Evolutionary conservation across 1,284 basidiomycete genomes (phyloP).

Genomic region (Puccinia brachypodii): DNA sequence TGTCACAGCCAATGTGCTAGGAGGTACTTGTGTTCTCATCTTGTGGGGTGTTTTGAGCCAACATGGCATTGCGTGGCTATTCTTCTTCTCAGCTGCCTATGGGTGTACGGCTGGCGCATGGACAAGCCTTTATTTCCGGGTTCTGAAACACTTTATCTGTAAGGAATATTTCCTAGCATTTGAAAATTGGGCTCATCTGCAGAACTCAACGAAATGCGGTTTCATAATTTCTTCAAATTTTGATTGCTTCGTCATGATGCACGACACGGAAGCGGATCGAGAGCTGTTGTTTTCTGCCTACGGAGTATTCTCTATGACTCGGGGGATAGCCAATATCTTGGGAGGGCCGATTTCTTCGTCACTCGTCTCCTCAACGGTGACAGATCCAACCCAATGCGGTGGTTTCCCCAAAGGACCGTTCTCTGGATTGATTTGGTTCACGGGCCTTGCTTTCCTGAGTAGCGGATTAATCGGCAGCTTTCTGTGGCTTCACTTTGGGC

Average conservation of each 20-base stretch:
- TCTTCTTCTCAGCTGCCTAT: conserved; percentile 23
- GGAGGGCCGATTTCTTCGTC: conserved; percentile 60
- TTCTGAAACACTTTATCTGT: conserved; percentile 13
- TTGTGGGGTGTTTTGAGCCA: conserved; percentile 35
- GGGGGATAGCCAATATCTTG: conserved; percentile 60
- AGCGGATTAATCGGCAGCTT: conserved; percentile 6
- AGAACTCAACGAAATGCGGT: neutral
- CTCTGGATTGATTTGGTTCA: conserved; percentile 11
- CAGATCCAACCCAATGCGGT: neutral
- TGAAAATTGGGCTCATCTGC: neutral
- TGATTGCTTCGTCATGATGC: neutral
- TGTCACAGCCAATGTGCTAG: conserved; percentile 3
- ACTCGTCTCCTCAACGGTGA: conserved; percentile 47
- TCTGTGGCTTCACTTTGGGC: conserved; percentile 4
- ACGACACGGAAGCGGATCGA: neutral
- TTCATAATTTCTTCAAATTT: neutral
- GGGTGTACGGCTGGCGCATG: conserved; percentile 36
- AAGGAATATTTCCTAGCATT: neutral
- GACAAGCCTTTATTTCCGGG: conserved; percentile 41
- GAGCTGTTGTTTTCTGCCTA: conserved; percentile 53
- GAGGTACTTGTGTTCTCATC: conserved; percentile 8
- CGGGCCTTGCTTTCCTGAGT: neutral
- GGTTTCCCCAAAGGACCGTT: conserved; percentile 1
- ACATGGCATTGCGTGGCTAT: conserved; percentile 1
- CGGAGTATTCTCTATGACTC: conserved; percentile 58